Conservation (phyloP, 176 grass and related monocot genomes). For the Bromus sterilis region DNA sequence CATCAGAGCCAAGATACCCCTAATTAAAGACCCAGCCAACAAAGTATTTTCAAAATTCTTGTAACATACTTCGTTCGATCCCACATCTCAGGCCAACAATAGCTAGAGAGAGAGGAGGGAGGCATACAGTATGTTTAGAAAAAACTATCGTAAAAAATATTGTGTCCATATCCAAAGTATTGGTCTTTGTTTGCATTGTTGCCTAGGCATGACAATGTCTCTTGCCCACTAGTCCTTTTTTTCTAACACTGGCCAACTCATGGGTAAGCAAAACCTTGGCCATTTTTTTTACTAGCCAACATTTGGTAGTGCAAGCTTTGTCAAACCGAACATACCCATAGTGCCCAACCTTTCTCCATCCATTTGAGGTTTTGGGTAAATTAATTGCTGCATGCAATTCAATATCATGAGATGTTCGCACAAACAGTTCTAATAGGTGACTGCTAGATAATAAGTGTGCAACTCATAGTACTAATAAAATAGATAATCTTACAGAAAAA, state of each 20-base stretch:
- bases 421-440: slow-evolving; percentile 1
- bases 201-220: background rate
- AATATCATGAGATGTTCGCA: background rate
- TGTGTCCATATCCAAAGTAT: too few relatives aligned
- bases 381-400: background rate
- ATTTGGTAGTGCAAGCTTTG: background rate
- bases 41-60: background rate
- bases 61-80: background rate
- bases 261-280: background rate
- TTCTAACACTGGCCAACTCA: background rate
- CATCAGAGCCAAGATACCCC: background rate
- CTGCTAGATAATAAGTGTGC: background rate
- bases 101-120: too few relatives aligned
- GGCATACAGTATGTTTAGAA: too few relatives aligned
- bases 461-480: background rate
- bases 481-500: background rate
- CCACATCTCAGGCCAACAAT: too few relatives aligned
- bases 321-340: background rate
- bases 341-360: background rate
- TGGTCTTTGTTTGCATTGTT: background rate
- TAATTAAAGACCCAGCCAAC: background rate
- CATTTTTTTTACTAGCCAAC: background rate
- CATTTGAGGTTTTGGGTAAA: background rate
- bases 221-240: background rate
- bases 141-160: too few relatives aligned